Conservation (phyloP, 495 filamentous ascomycete species). For the Penicillium riverlandense region DNA sequence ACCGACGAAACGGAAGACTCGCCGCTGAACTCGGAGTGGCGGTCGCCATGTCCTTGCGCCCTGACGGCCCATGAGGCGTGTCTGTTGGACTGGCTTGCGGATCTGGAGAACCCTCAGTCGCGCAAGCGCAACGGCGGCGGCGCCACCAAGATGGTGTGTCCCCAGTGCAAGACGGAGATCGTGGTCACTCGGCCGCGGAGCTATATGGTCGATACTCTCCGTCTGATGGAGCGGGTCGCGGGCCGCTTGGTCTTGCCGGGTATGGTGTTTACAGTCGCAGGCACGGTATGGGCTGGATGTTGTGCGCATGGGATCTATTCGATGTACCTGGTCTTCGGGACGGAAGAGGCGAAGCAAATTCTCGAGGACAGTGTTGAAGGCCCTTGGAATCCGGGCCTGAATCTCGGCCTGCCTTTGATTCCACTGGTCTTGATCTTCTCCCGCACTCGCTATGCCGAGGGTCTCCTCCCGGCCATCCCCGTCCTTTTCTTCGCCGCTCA, state of each 20-base stretch:
- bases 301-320: conserved; percentile 52
- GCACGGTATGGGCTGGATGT: conserved; percentile 48
- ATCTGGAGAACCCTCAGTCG: conserved; percentile 58
- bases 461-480: conserved; percentile 53
- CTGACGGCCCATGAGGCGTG: conserved; percentile 87
- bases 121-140: conserved; percentile 39
- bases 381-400: conserved; percentile 34
- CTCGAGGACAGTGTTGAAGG: conserved; percentile 32
- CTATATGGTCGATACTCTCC: conserved; percentile 52
- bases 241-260: conserved; percentile 52
- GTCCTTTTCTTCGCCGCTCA: conserved; percentile 54
- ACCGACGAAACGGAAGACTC: conserved; percentile 73
- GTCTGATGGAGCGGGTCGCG: conserved; percentile 46
- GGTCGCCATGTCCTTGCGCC: conserved; percentile 80
- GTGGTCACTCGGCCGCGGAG: conserved; percentile 64
- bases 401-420: conserved; percentile 56
- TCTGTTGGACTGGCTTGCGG: conserved; percentile 83
- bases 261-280: conserved; percentile 45
- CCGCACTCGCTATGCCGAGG: conserved; percentile 51
- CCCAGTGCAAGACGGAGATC: conserved; percentile 82
- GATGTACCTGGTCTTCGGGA: conserved; percentile 56
- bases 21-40: conserved; percentile 64
- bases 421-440: conserved; percentile 52
- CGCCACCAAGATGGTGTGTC: conserved; percentile 61
- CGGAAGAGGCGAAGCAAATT: conserved; percentile 48